Base-by-base conservation (phyloP, 495 filamentous ascomycete genomes). In the Arthonia radiata region DNA sequence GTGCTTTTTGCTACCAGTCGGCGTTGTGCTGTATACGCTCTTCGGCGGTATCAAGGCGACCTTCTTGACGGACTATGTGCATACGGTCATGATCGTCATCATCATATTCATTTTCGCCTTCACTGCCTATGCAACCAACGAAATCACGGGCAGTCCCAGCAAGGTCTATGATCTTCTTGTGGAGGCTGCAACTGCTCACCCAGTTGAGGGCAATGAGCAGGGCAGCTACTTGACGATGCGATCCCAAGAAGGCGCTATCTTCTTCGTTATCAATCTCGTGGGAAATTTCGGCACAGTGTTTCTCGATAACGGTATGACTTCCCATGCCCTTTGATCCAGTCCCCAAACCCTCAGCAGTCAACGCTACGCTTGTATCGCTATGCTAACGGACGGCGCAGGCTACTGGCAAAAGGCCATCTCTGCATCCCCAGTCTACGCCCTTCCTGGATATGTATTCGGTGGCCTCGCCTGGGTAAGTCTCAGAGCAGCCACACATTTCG, bases 351-450 rank as follows among this genome's bases (percentile, higher is more conserved):
- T n/a, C n/a, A n/a, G n/a, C n/a, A n/a, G n/a, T n/a, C n/a, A n/a
- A n/a, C n/a, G n/a, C n/a, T n/a, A n/a, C n/a, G n/a, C n/a, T n/a
- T n/a, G n/a, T n/a, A n/a, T n/a, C n/a, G n/a, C n/a, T n/a, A n/a
- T 24, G 12, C 36, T 44, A 15, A 41, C 34, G 23, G 31, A 34
- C 5, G 48, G 49, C 28, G 46, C 51, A 32, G 55, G 54, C 7
- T 89, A 89, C 55, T 90, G 83, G 54, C 86, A 90, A 58, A 90
- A 92, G 46, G 81, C 81, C 22, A 89, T 92, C 31, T 79, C 81
- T n/a, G 81, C 81, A 4, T 71, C 67, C 17, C 79, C 79, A 2
- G 71, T 83, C 2, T 71, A 82, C 32, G 81, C 81, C 4, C 72
- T 94, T 26, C 83, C 83, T 4, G 83, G 83, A 17, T 94, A 94